A percentile compares a stretch with the other conserved stretches of the same genome.
These are phyloP conservation scores for Delitschia confertaspora DNA, from an alignment of 495 filamentous ascomycete genomes.

Conservation along the genomic window DNA sequence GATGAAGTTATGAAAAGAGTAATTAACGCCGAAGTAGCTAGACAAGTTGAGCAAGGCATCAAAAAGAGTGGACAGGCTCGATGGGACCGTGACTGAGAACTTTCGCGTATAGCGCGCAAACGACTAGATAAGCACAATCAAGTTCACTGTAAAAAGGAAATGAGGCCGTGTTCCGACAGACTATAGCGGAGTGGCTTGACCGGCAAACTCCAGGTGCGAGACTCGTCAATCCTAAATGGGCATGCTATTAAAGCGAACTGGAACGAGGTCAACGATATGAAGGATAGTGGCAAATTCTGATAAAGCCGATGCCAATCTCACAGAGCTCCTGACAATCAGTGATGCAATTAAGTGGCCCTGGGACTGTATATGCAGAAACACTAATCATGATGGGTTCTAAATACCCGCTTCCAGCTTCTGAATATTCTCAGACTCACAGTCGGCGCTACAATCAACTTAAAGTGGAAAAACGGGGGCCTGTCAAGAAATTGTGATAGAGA, in stretches of 20 bases:
- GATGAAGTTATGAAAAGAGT: neutral
- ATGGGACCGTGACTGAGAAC: constrained; percentile 2
- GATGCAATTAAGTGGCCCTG: constrained; percentile 15
- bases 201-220: constrained; percentile 7
- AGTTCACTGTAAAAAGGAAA: constrained; percentile 15
- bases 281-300: constrained; percentile 13
- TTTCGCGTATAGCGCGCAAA: constrained; percentile 12
- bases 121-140: constrained; percentile 6
- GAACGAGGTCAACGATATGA: too few relatives aligned
- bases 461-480: constrained; percentile 15
- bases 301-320: constrained; percentile 13
- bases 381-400: neutral
- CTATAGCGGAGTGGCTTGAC: constrained; percentile 11
- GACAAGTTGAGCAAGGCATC: constrained; percentile 1
- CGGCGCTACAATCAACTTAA: constrained; percentile 12
- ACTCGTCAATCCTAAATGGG: constrained; percentile 3
- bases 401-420: constrained; percentile 9
- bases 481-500: constrained; percentile 13
- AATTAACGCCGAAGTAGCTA: constrained; percentile 5
- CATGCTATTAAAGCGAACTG: neutral
- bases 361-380: constrained; percentile 3
- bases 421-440: constrained; percentile 20
- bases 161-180: constrained; percentile 13
- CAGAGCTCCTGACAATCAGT: constrained; percentile 14
- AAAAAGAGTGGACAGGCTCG: constrained; percentile 3